Conservation (phyloP, 2,329 filamentous ascomycete genomes). For the Beauveria asiatica region DNA sequence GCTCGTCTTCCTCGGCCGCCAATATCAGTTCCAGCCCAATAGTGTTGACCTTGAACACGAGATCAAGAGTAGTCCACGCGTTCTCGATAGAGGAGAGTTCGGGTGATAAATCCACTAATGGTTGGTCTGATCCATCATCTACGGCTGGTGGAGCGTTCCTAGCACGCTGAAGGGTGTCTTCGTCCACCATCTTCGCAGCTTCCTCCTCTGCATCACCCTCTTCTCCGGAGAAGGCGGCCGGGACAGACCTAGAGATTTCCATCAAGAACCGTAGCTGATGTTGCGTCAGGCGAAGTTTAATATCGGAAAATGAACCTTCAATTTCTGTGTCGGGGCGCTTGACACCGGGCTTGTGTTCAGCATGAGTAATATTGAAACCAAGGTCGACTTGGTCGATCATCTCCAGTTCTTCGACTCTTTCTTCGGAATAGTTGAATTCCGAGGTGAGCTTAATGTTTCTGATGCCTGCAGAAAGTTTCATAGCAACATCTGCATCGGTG, state of each 20-base stretch:
- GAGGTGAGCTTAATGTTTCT: conserved; percentile 88
- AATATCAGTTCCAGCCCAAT: conserved; percentile 83
- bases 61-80: conserved; percentile 86
- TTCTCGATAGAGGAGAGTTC: conserved; percentile 62
- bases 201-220: conserved; percentile 67
- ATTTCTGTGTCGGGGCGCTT: conserved; percentile 88
- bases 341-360: conserved; percentile 69
- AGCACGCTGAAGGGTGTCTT: conserved; percentile 41
- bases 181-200: conserved; percentile 64
- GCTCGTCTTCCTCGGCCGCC: conserved; percentile 58
- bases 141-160: conserved; percentile 26
- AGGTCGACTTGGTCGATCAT: conserved; percentile 97
- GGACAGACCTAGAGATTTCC: conserved; percentile 79
- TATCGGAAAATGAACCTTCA: conserved; percentile 83
- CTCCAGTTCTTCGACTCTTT: conserved; percentile 74
- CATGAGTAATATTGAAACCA: conserved; percentile 83
- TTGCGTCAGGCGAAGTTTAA: conserved; percentile 83
- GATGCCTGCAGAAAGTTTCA: conserved; percentile 85
- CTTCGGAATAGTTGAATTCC: conserved; percentile 69
- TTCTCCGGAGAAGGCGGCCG: conserved; percentile 64
- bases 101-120: conserved; percentile 50
- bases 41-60: conserved; percentile 81
- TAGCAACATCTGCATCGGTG: conserved; percentile 64
- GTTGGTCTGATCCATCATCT: conserved; percentile 29
- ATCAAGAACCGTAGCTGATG: conserved; percentile 85